Evolutionary conservation across 192 early-diverging fungal species (phyloP).

Genomic region (Backusella mclennaniae): DNA sequence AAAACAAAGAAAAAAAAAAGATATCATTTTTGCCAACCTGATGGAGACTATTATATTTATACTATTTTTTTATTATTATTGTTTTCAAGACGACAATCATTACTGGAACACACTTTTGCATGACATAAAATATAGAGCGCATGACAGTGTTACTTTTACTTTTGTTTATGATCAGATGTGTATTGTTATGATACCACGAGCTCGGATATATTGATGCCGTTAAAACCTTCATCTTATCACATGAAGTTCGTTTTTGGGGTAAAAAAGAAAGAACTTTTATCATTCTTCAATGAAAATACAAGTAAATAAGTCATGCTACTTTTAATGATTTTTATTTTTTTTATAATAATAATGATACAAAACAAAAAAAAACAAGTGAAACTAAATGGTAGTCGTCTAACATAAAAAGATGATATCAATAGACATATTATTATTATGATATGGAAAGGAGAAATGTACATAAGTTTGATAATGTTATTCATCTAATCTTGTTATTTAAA

Average conservation of each 20-base stretch:
- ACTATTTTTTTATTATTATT: not conserved
- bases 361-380: not conserved
- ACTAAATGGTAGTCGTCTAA: conserved; percentile 1
- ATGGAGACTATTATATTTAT: not conserved
- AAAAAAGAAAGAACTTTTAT: too few species aligned
- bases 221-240: not conserved
- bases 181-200: not conserved
- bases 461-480: not conserved
- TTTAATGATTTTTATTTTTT: not conserved
- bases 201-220: not conserved
- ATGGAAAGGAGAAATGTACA: conserved; percentile 1
- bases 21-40: not conserved
- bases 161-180: not conserved
- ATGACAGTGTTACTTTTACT: not conserved
- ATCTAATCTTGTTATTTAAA: not conserved
- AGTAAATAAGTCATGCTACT: not conserved
- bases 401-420: not conserved
- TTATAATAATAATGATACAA: conserved; percentile 9
- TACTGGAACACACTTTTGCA: not conserved
- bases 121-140: not conserved
- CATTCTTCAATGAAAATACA: not conserved
- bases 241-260: not conserved
- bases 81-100: not conserved
- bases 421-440: not conserved
- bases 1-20: not conserved